Evolutionary conservation across 129 eudicot species (phyloP).

Genomic region (Calendula officinalis): DNA sequence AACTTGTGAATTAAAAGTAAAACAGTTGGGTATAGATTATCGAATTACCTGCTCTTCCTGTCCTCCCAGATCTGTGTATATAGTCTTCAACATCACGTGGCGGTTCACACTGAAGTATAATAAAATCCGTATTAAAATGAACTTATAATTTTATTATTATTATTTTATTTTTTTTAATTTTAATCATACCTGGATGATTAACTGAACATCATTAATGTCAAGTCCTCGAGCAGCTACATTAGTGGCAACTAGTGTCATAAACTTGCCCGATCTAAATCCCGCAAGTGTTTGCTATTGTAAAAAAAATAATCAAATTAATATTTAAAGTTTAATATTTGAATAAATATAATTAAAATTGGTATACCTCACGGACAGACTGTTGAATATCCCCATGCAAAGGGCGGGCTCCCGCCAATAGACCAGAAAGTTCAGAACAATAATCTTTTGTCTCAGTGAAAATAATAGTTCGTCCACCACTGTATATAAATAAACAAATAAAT

Average conservation of each 20-base stretch:
- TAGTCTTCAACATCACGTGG: conserved; percentile 97
- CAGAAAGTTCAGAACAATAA: conserved; percentile 85
- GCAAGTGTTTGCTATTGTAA: conserved; percentile 60
- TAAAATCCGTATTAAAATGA: not conserved
- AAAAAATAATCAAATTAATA: not conserved
- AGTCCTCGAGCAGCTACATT: conserved; percentile 95
- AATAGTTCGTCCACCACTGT: conserved; percentile 93
- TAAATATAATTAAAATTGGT: not conserved
- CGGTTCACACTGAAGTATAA: conserved; percentile 71
- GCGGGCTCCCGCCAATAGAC: conserved; percentile 80
- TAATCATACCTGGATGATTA: conserved; percentile 73
- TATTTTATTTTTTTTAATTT: not conserved
- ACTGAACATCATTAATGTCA: conserved; percentile 84
- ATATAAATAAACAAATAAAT: conserved; percentile 9
- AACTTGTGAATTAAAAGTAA: not conserved
- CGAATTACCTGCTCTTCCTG: conserved; percentile 84
- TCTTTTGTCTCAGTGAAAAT: conserved; percentile 91
- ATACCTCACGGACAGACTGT: conserved; percentile 90
- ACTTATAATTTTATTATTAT: not conserved
- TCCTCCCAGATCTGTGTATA: conserved; percentile 92
- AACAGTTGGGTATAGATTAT: not conserved
- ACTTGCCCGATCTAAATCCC: conserved; percentile 86
- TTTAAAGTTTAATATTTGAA: not conserved
- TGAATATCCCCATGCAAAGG: conserved; percentile 97
- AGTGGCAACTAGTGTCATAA: conserved; percentile 83